Evolutionary conservation across 345 rosid species (phyloP).

Genomic region (Corchorus capsularis): DNA sequence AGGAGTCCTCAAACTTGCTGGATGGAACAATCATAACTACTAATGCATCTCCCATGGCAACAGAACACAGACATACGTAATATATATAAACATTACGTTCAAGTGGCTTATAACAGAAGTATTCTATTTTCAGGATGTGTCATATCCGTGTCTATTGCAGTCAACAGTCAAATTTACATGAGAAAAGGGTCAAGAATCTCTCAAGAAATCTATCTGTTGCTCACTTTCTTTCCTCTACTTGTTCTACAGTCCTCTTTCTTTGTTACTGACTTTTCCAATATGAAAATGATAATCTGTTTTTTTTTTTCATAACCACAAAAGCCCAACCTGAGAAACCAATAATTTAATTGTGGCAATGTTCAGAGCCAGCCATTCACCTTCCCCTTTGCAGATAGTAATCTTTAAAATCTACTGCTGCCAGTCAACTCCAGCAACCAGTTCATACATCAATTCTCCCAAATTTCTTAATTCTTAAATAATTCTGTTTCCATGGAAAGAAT

Average conservation of each 20-base stretch:
- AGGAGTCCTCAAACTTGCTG: slow-evolving; percentile 2
- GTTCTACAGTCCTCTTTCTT: not conserved
- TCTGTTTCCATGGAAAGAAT: not conserved
- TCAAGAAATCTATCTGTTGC: not conserved
- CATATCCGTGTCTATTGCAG: not conserved
- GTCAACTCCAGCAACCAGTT: not conserved
- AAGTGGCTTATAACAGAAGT: not conserved
- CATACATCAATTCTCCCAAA: not conserved
- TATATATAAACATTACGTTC: not conserved
- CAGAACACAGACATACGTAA: not conserved
- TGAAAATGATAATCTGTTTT: not conserved
- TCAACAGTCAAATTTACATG: not conserved
- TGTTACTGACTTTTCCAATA: not conserved
- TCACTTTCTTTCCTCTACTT: not conserved
- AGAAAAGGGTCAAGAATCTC: not conserved
- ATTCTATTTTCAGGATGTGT: not conserved
- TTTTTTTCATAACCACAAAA: not conserved
- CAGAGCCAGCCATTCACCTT: not conserved
- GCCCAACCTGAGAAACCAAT: not conserved
- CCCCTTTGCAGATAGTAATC: not conserved
- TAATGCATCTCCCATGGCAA: slow-evolving; percentile 3
- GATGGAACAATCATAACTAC: not conserved
- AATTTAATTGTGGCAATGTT: not conserved
- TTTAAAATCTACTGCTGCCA: not conserved
- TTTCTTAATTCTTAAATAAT: not conserved